A percentile compares a stretch with the other conserved stretches of the same genome.
These are phyloP conservation scores for Bothriochloa decipiens DNA, from an alignment of 176 grass and related monocot species.

Conservation along the genomic window DNA sequence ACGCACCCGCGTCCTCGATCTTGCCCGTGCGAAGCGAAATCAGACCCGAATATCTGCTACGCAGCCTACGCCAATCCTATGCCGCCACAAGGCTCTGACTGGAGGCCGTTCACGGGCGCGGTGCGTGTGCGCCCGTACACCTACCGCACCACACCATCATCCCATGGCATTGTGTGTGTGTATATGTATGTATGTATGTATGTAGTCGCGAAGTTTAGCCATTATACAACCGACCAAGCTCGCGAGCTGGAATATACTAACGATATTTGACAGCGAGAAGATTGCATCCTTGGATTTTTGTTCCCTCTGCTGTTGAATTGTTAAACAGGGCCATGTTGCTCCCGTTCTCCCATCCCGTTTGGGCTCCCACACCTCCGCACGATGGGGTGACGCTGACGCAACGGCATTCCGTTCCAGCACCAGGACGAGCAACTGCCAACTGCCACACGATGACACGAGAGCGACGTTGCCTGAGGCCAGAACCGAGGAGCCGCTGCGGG, in stretches of 20 bases:
- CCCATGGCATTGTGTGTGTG: too few relatives aligned
- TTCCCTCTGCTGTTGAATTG: background rate
- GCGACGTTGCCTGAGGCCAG: too few relatives aligned
- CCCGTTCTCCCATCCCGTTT: background rate
- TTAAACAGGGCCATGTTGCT: background rate
- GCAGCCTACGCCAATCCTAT: too few relatives aligned
- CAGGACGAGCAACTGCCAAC: background rate
- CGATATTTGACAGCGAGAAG: slow-evolving; percentile 6
- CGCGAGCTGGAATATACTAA: background rate
- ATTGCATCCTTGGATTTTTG: background rate
- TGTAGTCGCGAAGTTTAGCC: background rate
- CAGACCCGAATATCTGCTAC: background rate
- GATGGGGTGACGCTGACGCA: background rate
- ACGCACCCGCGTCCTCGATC: too few relatives aligned
- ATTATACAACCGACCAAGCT: background rate
- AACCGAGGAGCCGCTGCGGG: too few relatives aligned
- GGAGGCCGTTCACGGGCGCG: background rate
- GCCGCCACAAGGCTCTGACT: too few relatives aligned
- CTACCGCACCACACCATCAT: background rate
- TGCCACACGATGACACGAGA: background rate
- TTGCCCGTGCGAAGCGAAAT: too few relatives aligned
- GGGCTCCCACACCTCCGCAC: slow-evolving; percentile 6
- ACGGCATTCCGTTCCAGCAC: background rate
- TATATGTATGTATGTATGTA: too few relatives aligned
- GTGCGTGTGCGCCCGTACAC: background rate